Evolutionary conservation across 768 basidiomycete species (phyloP), one percentile per base, ranked within the genome.

Genomic region (Auricularia sp.): DNA sequence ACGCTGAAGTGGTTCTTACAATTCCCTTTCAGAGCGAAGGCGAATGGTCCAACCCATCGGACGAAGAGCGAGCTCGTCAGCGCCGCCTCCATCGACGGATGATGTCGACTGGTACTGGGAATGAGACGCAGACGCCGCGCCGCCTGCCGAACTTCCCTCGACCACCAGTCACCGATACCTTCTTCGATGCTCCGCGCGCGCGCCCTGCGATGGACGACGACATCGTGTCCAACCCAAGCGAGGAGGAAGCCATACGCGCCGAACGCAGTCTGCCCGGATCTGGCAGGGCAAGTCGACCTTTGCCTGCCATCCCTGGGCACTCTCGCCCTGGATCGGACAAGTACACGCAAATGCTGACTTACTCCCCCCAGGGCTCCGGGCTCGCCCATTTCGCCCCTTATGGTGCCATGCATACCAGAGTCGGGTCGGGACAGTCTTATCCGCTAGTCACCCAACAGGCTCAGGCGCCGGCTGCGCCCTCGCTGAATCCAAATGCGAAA

Each of bases 41-140:
- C 34, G 91, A 93, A 76, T 93, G 84, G 83, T 93, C 91, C 29
- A 93, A 93, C 70, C 91, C 91, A 18, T 93, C 91, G 33, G 91
- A 93, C 70, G 91, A 93, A 74, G 91, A 93, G 71, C 83, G 87
- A 35, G 90, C 87, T 3, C 83, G 90, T 23, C 85, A 85, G 67
- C 75, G 80, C 36, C 84, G 89, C 36, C 74, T 83, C 56, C 83
- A 87, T 53, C 84, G 87, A 56, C 84, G 88, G 44, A 73, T 83
- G 64, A 36, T 83, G 83, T 42, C 83, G 84, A 58, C n/a, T n/a
- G 64, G 47, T 36, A 62, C 44, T 34, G 47, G 39, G 61, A 59
- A 77, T 18, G 82, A 82, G 64, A 71, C 79, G 1, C 87, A 89
- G 72, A 79, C 80, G 63, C 90, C 89, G 7, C 83, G 90, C 61